phyloP scores from a whole-genome alignment of 2,329 filamentous ascomycete genomes.

The Xylariaceae sp. region DNA sequence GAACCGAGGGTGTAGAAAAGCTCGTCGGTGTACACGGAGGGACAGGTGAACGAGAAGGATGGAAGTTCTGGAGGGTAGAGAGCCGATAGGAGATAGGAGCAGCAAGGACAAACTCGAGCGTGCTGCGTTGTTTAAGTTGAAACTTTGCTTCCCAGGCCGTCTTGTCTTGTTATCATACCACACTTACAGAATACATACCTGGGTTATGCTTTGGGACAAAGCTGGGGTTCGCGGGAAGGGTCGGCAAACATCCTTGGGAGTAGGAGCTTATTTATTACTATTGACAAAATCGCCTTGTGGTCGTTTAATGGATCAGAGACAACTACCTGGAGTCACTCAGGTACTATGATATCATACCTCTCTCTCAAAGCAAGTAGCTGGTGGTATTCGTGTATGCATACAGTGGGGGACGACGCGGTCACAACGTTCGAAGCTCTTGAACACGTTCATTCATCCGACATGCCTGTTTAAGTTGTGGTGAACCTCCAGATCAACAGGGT shows the following conservation, averaged over 20 bases:
- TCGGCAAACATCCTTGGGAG: neutral
- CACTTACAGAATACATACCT: too few relatives aligned
- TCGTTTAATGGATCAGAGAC: neutral
- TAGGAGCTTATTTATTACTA: neutral
- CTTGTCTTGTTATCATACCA: too few relatives aligned
- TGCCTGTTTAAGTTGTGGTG: too few relatives aligned
- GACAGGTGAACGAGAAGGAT: constrained; percentile 66
- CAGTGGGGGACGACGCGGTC: too few relatives aligned
- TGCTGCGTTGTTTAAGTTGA: too few relatives aligned
- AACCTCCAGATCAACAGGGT: too few relatives aligned
- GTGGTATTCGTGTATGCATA: too few relatives aligned
- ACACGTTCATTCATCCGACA: too few relatives aligned
- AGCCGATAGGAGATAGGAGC: constrained; percentile 31
- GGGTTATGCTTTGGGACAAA: neutral
- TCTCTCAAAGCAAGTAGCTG: too few relatives aligned
- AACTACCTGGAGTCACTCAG: too few relatives aligned
- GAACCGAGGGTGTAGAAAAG: constrained; percentile 77
- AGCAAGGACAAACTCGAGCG: constrained; percentile 4
- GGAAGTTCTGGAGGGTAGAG: constrained; percentile 79
- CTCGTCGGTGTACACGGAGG: constrained; percentile 74
- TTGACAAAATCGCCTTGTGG: neutral
- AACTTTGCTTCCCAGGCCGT: constrained; percentile 2
- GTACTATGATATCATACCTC: too few relatives aligned
- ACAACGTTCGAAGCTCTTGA: too few relatives aligned
- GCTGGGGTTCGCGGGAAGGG: neutral